Conservation (phyloP, 176 grass and related monocot genomes). For the Elaeis guineensis region DNA sequence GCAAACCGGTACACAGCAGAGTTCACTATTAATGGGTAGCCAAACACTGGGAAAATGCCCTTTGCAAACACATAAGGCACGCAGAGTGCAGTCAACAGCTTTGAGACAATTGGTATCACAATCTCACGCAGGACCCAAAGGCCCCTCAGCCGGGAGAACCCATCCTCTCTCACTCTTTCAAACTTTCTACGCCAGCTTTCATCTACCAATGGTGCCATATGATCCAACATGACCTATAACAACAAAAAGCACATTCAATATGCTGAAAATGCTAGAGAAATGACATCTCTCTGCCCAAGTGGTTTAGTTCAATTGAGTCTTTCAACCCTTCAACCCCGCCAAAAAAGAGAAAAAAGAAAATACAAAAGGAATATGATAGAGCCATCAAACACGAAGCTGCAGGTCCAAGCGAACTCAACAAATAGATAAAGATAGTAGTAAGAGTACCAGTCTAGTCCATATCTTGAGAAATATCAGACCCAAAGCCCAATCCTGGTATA, state of each 20-base stretch:
- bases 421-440: not conserved
- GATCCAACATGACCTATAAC: conserved; percentile 85
- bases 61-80: conserved; percentile 88
- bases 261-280: too few relatives aligned
- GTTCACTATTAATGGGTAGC: conserved; percentile 86
- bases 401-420: not conserved
- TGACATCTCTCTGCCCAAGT: too few relatives aligned
- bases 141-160: conserved; percentile 79
- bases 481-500: conserved; percentile 98
- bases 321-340: too few relatives aligned
- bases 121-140: conserved; percentile 90
- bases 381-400: not conserved
- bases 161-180: conserved; percentile 89
- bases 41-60: conserved; percentile 75
- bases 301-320: too few relatives aligned
- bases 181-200: conserved; percentile 90
- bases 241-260: conserved; percentile 4
- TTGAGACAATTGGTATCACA: conserved; percentile 69
- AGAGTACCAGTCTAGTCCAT: conserved; percentile 82
- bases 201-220: conserved; percentile 90
- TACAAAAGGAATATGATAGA: not conserved
- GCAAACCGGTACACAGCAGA: conserved; percentile 88
- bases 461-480: conserved; percentile 97
- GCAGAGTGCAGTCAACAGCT: conserved; percentile 80
- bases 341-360: not conserved